phyloP scores from a whole-genome alignment of 306 rosid genomes.

The Phaseolus lunatus region DNA sequence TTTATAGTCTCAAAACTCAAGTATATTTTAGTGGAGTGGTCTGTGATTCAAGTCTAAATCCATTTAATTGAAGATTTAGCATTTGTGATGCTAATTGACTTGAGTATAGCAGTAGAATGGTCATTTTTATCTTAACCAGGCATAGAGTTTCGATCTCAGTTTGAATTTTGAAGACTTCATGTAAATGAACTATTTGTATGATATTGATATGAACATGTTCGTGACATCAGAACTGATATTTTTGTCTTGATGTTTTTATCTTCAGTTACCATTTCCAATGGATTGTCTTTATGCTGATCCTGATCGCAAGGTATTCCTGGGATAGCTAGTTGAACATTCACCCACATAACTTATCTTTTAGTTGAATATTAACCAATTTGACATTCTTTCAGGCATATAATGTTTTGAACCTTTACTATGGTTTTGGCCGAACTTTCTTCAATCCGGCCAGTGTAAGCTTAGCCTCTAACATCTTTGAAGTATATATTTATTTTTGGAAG shows the following conservation, averaged over 20 bases:
- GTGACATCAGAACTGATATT: constrained; percentile 36
- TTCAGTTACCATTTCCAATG: constrained; percentile 90
- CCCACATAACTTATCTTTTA: constrained; percentile 1
- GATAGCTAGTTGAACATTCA: constrained; percentile 12
- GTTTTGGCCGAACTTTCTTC: constrained; percentile 91
- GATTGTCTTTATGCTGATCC: constrained; percentile 95
- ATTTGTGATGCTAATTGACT: constrained; percentile 18
- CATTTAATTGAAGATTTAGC: neutral
- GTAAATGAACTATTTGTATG: constrained; percentile 9
- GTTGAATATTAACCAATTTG: constrained; percentile 33
- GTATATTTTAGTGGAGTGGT: constrained; percentile 17
- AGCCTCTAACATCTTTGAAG: constrained; percentile 24
- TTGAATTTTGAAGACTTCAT: constrained; percentile 15
- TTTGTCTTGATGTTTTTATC: constrained; percentile 29
- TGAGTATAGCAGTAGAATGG: neutral
- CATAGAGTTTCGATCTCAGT: constrained; percentile 16
- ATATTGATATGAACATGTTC: constrained; percentile 15
- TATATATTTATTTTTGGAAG: neutral
- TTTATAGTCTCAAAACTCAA: constrained; percentile 10
- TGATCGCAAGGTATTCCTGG: constrained; percentile 65
- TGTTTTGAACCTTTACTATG: constrained; percentile 69
- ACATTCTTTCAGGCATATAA: constrained; percentile 69
- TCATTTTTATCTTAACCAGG: constrained; percentile 16
- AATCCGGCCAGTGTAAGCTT: constrained; percentile 85
- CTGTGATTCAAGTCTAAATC: constrained; percentile 38